These are phyloP conservation scores for Scedosporium minutisporum DNA, from an alignment of 2,329 filamentous ascomycete genomes.

Conservation along the genomic window DNA sequence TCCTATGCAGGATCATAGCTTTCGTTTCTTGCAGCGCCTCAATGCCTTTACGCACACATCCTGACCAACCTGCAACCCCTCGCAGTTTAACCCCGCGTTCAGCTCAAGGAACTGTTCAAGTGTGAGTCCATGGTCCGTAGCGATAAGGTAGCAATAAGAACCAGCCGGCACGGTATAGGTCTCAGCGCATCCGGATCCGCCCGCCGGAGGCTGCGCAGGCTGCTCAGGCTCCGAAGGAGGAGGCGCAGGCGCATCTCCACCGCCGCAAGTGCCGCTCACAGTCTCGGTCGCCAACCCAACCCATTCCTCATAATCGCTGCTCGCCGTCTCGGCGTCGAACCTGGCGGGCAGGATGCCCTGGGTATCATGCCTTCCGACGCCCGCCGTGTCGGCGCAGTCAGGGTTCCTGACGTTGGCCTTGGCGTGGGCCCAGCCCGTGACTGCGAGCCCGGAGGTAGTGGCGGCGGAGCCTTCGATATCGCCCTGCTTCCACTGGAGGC, in stretches of 20 bases:
- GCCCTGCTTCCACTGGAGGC: conserved; percentile 41
- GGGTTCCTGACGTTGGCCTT: conserved; percentile 19
- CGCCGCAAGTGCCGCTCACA: conserved; percentile 15
- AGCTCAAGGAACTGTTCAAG: neutral
- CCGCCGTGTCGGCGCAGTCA: conserved; percentile 31
- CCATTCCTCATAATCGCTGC: conserved; percentile 32
- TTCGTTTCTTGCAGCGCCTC: too few species aligned
- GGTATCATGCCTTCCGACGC: conserved; percentile 44
- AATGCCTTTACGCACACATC: neutral
- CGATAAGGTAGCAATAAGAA: neutral
- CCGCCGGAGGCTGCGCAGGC: neutral
- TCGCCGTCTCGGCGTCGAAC: conserved; percentile 24
- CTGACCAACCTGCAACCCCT: neutral
- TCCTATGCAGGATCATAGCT: too few species aligned
- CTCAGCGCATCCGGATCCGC: neutral
- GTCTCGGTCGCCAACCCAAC: conserved; percentile 32
- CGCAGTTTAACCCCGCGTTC: neutral
- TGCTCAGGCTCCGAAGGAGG: conserved; percentile 15
- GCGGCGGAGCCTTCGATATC: conserved; percentile 31
- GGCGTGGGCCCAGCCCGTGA: conserved; percentile 49
- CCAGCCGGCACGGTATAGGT: neutral
- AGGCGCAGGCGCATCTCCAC: conserved; percentile 18
- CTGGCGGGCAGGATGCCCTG: conserved; percentile 37
- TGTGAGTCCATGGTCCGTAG: neutral
- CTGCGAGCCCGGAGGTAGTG: conserved; percentile 32